These are phyloP conservation scores for Aspergillus brasiliensis DNA, from an alignment of 2,329 filamentous ascomycete genomes.

Conservation along the genomic window DNA sequence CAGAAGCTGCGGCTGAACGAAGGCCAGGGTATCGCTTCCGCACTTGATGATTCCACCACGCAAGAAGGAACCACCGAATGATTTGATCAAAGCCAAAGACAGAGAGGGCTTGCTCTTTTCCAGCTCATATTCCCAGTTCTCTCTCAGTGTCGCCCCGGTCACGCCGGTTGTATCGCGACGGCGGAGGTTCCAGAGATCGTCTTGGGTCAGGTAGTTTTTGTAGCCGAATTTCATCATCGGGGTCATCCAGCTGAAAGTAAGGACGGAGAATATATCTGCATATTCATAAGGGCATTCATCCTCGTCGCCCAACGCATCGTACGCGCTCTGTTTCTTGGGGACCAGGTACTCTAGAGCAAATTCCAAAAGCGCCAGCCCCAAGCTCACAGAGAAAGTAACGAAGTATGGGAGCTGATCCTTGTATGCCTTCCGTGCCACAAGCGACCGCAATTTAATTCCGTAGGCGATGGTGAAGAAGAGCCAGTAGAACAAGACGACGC, in stretches of 20 bases:
- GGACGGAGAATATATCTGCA: conserved; percentile 86
- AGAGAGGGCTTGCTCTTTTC: conserved; percentile 74
- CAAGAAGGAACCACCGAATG: conserved; percentile 83
- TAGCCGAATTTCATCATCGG: conserved; percentile 96
- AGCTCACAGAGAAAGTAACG: conserved; percentile 69
- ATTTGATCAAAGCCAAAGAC: conserved; percentile 81
- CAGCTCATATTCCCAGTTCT: conserved; percentile 76
- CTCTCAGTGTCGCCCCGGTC: conserved; percentile 70
- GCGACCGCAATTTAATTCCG: conserved; percentile 80
- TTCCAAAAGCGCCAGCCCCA: conserved; percentile 69
- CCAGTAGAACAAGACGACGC: conserved; percentile 90
- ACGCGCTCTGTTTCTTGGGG: conserved; percentile 73
- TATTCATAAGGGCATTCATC: conserved; percentile 80
- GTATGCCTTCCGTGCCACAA: conserved; percentile 77
- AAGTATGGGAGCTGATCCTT: conserved; percentile 71
- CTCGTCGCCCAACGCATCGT: conserved; percentile 65
- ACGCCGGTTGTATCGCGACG: conserved; percentile 75
- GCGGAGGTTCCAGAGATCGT: conserved; percentile 91
- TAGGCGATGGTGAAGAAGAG: conserved; percentile 78
- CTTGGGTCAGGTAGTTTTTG: conserved; percentile 85
- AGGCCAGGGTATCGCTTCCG: conserved; percentile 82
- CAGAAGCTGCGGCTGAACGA: conserved; percentile 87
- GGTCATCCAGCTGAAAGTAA: conserved; percentile 99
- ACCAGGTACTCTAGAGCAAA: conserved; percentile 84
- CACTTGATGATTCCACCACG: conserved; percentile 83